Base-by-base conservation (phyloP, 2,329 filamentous ascomycete species). In the Sarocladium strictum region DNA sequence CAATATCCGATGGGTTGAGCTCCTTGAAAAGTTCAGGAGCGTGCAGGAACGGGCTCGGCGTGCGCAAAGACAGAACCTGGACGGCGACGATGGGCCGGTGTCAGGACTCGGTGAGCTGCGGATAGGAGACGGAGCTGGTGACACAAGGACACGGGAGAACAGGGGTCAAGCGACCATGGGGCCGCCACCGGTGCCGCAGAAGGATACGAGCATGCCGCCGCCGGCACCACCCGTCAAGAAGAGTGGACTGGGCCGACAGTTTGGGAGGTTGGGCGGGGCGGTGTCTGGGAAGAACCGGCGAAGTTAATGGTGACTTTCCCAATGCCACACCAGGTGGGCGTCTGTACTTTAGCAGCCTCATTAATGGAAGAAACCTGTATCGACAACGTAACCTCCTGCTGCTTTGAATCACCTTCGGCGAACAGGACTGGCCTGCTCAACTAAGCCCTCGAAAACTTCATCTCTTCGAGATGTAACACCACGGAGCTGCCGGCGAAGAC, bases 11-110 rank as follows among this genome's bases (percentile, higher is more conserved):
- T 99, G 94, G 94, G 83, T 81, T 2, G 94, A 99, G 62, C 78
- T 99, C 33, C 79, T 99, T 4, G 94, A 99, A 60, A 96, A 97
- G 66, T 99, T 99, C 72, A 89, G 89, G 61, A 83, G 80, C 53
- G 93, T 95, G 1, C 94, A 99, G 65, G 94, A 99, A 61, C 85
- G 84, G 57, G 88, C 92, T 5, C 81, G 91, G 54, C 80, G 90
- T 53, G 77, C 83, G 12, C 86, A 90, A 64, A 76, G 84, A 56
- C 70, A 81, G 53, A 76, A 76, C 51, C 68, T 77, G 45, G 79
- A 81, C 14, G 71, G 76, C 4, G 72, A 76, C 32, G 77, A 82
- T 50, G 69, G 73, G 5, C 67, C 72, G 3, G 67, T 69, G 3
- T 67, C 79, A n/a, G 74, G 72, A 17, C 67, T 76, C 45, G 64